A percentile compares a stretch with the other conserved stretches of the same genome.
phyloP scores from a whole-genome alignment of 169 alveolate genomes.

The Plasmodium falciparum region DNA sequence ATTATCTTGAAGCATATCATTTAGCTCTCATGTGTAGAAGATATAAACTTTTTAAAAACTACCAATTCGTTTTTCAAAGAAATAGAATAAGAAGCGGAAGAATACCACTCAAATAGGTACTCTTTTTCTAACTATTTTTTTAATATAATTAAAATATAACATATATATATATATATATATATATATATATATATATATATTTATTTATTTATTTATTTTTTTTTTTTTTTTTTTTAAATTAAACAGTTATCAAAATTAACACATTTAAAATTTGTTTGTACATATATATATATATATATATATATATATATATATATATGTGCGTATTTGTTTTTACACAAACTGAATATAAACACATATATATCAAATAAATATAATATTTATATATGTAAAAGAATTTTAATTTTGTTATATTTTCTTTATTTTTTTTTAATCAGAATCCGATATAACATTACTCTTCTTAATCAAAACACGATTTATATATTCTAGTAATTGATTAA shows the following conservation, averaged over 20 bases:
- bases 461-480: slow-evolving; percentile 34
- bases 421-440: slow-evolving; percentile 23
- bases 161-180: not conserved
- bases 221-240: too few relatives aligned
- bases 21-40: slow-evolving; percentile 83
- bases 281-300: not conserved
- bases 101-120: slow-evolving; percentile 76
- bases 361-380: too few relatives aligned
- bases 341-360: too few relatives aligned
- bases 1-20: slow-evolving; percentile 81
- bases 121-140: not conserved
- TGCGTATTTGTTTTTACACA: not conserved
- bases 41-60: slow-evolving; percentile 79
- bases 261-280: too few relatives aligned
- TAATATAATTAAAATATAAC: not conserved
- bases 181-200: too few relatives aligned
- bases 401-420: too few relatives aligned
- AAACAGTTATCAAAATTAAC: not conserved
- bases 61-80: slow-evolving; percentile 82
- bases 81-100: slow-evolving; percentile 80
- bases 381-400: not conserved
- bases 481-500: slow-evolving; percentile 21
- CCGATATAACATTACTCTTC: slow-evolving; percentile 33
- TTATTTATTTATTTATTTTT: too few relatives aligned
- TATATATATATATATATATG: not conserved